Percentiles rank a stretch among this genome's conserved stretches.
Evolutionary conservation across 192 early-diverging fungal species (phyloP).

Genomic region (Pecoramyces ruminantium): DNA sequence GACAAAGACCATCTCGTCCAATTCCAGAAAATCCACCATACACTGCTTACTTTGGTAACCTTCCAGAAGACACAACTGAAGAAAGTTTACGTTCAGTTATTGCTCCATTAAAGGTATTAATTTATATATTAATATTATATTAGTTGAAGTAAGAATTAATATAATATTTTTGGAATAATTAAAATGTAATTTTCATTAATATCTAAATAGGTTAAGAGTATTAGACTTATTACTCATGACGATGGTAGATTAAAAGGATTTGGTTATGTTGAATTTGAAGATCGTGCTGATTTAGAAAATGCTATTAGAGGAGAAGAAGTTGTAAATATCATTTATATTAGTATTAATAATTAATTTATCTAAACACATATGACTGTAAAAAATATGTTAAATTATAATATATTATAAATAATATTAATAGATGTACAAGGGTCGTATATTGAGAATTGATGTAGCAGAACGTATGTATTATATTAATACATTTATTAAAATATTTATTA

Average conservation of each 20-base stretch:
- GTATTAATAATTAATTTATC: no score
- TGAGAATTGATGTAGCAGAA: slow-evolving; percentile 82
- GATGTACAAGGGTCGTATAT: slow-evolving; percentile 41
- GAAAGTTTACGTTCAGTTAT: slow-evolving; percentile 58
- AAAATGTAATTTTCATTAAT: no score
- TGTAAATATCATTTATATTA: not conserved
- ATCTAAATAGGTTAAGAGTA: slow-evolving; percentile 37
- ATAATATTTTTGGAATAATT: no score
- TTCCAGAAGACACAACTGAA: slow-evolving; percentile 71
- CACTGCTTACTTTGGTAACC: slow-evolving; percentile 80
- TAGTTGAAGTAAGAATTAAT: no score
- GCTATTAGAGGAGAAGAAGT: not conserved
- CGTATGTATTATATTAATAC: slow-evolving; percentile 8
- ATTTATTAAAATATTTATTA: no score
- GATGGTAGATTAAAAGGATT: slow-evolving; percentile 75
- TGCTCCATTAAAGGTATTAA: slow-evolving; percentile 37
- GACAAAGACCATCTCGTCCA: not conserved
- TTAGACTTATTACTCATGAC: slow-evolving; percentile 67
- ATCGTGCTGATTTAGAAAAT: slow-evolving; percentile 28
- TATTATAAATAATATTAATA: no score
- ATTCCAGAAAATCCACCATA: slow-evolving; percentile 46
- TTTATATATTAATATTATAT: no score
- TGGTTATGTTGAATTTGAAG: slow-evolving; percentile 87
- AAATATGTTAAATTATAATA: no score
- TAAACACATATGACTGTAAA: no score